Percentiles rank a stretch among this genome's conserved stretches.
phyloP scores from a whole-genome alignment of 2,329 filamentous ascomycete species.

The Zymoseptoria crescenta region DNA sequence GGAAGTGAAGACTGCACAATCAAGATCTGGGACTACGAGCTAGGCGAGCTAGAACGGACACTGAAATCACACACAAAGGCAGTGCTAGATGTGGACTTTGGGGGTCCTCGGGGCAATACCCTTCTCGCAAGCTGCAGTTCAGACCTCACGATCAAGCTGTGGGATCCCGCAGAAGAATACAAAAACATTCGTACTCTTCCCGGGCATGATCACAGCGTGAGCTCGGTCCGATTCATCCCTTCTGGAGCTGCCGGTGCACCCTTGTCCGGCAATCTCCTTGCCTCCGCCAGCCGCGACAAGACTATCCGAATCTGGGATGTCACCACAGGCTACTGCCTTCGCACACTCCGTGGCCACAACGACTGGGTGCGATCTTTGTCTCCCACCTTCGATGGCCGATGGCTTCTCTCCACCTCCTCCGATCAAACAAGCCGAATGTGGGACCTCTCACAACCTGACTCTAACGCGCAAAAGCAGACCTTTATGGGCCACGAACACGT shows the following conservation, averaged over 20 bases:
- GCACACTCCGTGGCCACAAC: conserved; percentile 76
- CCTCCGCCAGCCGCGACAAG: conserved; percentile 78
- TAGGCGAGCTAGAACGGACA: conserved; percentile 82
- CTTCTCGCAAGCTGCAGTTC: conserved; percentile 77
- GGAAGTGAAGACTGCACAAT: conserved; percentile 90
- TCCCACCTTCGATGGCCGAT: conserved; percentile 75
- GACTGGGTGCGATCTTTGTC: conserved; percentile 89
- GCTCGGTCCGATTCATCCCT: conserved; percentile 79
- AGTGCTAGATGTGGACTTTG: conserved; percentile 83
- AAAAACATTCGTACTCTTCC: conserved; percentile 89
- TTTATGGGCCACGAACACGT: conserved; percentile 81
- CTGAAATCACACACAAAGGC: conserved; percentile 88
- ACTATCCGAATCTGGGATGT: conserved; percentile 87
- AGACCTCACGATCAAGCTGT: conserved; percentile 88
- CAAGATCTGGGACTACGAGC: conserved; percentile 96
- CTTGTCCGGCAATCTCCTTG: conserved; percentile 74
- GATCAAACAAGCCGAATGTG: conserved; percentile 77
- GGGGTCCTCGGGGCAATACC: conserved; percentile 71
- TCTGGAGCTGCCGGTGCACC: conserved; percentile 71
- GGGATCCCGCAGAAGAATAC: conserved; percentile 87
- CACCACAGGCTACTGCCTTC: conserved; percentile 84
- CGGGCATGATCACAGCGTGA: conserved; percentile 88
- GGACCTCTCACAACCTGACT: conserved; percentile 70
- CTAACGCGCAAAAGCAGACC: conserved; percentile 54
- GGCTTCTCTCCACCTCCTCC: conserved; percentile 72